Base-by-base conservation (phyloP, 1,139 yeast genomes). In the Scheffersomyces insectosa region DNA sequence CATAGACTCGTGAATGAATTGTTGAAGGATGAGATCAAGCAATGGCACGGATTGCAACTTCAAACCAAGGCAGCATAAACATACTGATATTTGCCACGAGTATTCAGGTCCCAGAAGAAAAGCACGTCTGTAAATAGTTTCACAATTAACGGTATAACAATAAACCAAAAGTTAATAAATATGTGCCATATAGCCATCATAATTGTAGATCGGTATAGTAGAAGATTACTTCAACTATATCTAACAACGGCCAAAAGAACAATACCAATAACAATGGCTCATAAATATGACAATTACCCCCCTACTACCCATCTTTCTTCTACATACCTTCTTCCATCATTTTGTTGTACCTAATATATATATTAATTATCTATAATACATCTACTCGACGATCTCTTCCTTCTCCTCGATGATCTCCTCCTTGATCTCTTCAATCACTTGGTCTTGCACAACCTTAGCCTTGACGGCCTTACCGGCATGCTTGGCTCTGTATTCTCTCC, bases 41-140 rank as follows among this genome's bases (percentile, higher is more conserved):
- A 86, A 59, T 93, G 99, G 99, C 99, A 93, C 63, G 99, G 99
- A 0, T 69, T 93, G 43, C 97, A 91, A 63, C 75, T 93, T 48
- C 79, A 79, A 50, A 91, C 98, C 1, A 84, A 80, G 59, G 77
- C 80, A 20, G 63, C 65, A n/a, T 58, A 45, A 40, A 43, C 15
- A 34, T 7, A 6, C 5, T 14, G n/a, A n/a, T 11, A n/a, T 29
- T 12, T 14, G 5, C 9, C n/a, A 33, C 9, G 36, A 13, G 36
- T 16, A 3, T 2, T 16, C 20, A 16, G 20, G 20, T 3, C 20
- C 6, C 20, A 3, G 25, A 5, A 2, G 25, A 7, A 20, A 20
- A 20, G 8, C 8, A 20, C 9, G 25, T 20, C 5, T 20, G 25
- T 20, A 20, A 20, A 20, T 20, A 20, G 20, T 20, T 20, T 20